Percentiles rank a stretch among this genome's conserved stretches.
These are phyloP conservation scores for Lecanicillium sp. DNA, from an alignment of 2,329 filamentous ascomycete genomes.

Conservation along the genomic window DNA sequence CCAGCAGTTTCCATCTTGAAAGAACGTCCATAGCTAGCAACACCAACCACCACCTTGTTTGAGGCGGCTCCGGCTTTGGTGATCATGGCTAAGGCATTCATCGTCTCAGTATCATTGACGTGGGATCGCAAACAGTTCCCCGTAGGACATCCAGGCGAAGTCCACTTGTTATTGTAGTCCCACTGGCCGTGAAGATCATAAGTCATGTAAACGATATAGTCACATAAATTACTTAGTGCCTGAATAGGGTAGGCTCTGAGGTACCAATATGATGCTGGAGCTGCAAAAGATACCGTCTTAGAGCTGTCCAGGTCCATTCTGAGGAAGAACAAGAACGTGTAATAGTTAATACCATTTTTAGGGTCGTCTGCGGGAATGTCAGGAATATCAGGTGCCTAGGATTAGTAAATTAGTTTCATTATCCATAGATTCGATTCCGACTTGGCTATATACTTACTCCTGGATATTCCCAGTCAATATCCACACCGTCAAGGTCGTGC, in stretches of 20 bases:
- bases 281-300: conserved; percentile 9
- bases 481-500: conserved; percentile 32
- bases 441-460: conserved; percentile 16
- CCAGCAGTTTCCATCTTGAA: conserved; percentile 19
- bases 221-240: conserved; percentile 17
- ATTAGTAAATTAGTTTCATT: conserved; percentile 25
- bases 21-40: conserved; percentile 22
- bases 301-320: background rate
- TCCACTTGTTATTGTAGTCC: conserved; percentile 20
- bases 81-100: conserved; percentile 21
- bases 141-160: conserved; percentile 15
- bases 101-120: conserved; percentile 29
- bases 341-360: background rate
- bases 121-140: conserved; percentile 27
- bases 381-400: conserved; percentile 12
- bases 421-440: no score
- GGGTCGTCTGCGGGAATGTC: background rate
- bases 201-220: conserved; percentile 26
- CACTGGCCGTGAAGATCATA: conserved; percentile 25
- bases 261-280: conserved; percentile 25
- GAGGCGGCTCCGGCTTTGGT: conserved; percentile 24
- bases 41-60: conserved; percentile 21
- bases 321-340: background rate
- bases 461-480: conserved; percentile 41
- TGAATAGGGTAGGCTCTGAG: conserved; percentile 26